Conservation (phyloP, 2,329 filamentous ascomycete genomes). For the Penicillium sp. region DNA sequence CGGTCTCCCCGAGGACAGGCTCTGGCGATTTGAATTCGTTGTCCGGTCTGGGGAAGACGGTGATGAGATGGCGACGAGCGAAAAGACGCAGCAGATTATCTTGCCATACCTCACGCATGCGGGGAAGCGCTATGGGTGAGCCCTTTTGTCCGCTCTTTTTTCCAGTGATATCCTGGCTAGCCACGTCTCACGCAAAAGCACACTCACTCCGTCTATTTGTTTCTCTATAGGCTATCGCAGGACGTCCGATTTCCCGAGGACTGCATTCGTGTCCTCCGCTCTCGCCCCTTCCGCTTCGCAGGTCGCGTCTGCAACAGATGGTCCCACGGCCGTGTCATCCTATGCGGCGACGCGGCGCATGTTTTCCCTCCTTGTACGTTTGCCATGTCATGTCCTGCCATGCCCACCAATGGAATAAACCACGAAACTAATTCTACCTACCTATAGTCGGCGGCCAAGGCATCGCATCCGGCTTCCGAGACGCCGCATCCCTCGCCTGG, state of each 20-base stretch:
- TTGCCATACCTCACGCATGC: conserved; percentile 36
- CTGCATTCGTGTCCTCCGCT: conserved; percentile 54
- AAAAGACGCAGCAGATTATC: conserved; percentile 31
- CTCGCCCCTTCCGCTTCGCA: conserved; percentile 52
- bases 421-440: background rate
- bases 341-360: conserved; percentile 58
- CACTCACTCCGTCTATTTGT: too few species aligned
- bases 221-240: too few species aligned
- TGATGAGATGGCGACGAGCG: conserved; percentile 37
- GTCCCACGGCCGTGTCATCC: conserved; percentile 47
- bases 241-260: conserved; percentile 49
- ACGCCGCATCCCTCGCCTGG: conserved; percentile 45
- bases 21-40: conserved; percentile 47
- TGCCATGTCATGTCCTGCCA: background rate
- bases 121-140: conserved; percentile 22
- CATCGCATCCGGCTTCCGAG: conserved; percentile 48
- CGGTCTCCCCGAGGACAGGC: conserved; percentile 44
- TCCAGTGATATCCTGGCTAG: too few species aligned
- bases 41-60: conserved; percentile 38
- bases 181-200: too few species aligned
- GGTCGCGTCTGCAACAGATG: conserved; percentile 55
- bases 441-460: conserved; percentile 47
- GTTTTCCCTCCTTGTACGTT: conserved; percentile 56
- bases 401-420: too few species aligned
- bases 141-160: too few species aligned